A percentile compares a stretch with the other conserved stretches of the same genome.
Evolutionary conservation across 257 asterid genomes (phyloP).

Genomic region (Solanum gandarillasii): DNA sequence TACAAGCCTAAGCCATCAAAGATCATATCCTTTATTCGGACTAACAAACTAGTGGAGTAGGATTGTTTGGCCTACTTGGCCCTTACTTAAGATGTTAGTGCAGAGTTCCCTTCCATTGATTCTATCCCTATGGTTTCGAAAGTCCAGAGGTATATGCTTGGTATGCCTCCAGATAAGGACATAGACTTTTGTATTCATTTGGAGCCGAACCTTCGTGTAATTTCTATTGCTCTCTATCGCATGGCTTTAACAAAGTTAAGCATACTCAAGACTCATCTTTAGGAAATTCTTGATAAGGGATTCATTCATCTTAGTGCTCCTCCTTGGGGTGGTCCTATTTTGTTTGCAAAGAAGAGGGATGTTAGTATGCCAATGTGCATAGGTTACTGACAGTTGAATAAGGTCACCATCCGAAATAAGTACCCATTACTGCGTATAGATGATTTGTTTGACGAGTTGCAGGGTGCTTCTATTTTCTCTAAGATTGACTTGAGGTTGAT

Average conservation of each 20-base stretch:
- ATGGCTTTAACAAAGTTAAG: neutral
- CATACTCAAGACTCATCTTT: neutral
- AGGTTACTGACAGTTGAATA: too few relatives aligned
- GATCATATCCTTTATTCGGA: neutral
- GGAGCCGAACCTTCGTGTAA: neutral
- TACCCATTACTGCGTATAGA: too few relatives aligned
- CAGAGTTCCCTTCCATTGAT: neutral
- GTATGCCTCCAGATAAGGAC: neutral
- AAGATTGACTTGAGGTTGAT: too few relatives aligned
- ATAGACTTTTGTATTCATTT: neutral
- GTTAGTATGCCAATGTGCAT: too few relatives aligned
- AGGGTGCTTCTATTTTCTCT: too few relatives aligned
- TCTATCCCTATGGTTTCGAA: neutral
- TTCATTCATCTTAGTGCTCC: neutral
- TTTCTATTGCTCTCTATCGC: neutral
- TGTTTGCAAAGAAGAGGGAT: too few relatives aligned
- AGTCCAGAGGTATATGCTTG: neutral
- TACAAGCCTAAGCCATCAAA: too few relatives aligned
- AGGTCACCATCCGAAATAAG: too few relatives aligned
- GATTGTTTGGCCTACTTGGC: neutral
- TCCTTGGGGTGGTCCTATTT: too few relatives aligned
- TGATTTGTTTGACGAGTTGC: too few relatives aligned
- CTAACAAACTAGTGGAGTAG: neutral
- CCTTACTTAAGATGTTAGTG: neutral
- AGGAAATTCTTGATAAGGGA: neutral